Percentiles rank a stretch among this genome's conserved stretches.
Evolutionary conservation across 2,329 filamentous ascomycete species (phyloP).

Genomic region (Fusarium sp.): DNA sequence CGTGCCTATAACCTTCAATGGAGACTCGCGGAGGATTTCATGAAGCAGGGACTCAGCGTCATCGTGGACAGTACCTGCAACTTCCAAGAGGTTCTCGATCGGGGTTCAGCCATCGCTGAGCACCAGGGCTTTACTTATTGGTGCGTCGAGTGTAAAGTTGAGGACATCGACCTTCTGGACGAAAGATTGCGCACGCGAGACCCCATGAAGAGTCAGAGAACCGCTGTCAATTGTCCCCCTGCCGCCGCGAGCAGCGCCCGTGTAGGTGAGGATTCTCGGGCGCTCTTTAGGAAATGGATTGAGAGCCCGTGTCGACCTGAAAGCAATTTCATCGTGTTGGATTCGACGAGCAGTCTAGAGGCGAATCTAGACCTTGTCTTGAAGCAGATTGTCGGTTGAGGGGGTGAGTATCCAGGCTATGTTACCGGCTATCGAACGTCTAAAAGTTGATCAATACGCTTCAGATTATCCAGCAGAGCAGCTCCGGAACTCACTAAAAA

Average conservation of each 20-base stretch:
- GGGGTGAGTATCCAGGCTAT: background rate
- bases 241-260: conserved; percentile 17
- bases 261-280: conserved; percentile 4
- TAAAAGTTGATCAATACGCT: background rate
- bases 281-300: conserved; percentile 46
- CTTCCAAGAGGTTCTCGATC: conserved; percentile 46
- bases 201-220: conserved; percentile 48
- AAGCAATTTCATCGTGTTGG: background rate
- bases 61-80: conserved; percentile 55
- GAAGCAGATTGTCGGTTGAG: background rate
- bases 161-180: conserved; percentile 48
- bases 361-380: background rate
- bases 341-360: background rate
- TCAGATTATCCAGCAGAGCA: background rate
- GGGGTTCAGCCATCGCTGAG: conserved; percentile 45
- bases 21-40: conserved; percentile 49
- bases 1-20: conserved; percentile 51
- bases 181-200: conserved; percentile 39
- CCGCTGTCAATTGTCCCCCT: conserved; percentile 42
- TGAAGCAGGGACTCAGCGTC: conserved; percentile 49
- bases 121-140: conserved; percentile 31
- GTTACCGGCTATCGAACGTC: background rate
- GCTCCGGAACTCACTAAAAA: background rate
- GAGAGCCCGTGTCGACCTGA: conserved; percentile 46
- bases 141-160: conserved; percentile 50